phyloP scores from a whole-genome alignment of 257 asterid species.

The Perilla frutescens region DNA sequence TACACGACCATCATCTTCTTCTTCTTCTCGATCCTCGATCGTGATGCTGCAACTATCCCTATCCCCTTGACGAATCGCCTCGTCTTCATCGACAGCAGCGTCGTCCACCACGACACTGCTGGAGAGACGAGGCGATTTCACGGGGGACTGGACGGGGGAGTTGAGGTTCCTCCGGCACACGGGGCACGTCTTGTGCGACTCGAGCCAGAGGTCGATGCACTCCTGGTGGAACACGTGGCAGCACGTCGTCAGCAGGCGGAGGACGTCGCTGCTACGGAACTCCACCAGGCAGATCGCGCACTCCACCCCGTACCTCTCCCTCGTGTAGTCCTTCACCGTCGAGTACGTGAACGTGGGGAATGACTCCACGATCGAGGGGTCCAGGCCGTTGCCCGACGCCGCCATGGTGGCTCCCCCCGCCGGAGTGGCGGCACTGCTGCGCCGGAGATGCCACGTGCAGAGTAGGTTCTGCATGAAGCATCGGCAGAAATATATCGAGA shows the following conservation, averaged over 20 bases:
- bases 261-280: constrained; percentile 56
- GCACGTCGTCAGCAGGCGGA: constrained; percentile 73
- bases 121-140: constrained; percentile 28
- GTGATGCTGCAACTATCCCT: constrained; percentile 47
- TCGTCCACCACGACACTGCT: too few species aligned
- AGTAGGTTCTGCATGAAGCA: constrained; percentile 68
- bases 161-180: constrained; percentile 78
- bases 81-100: background rate
- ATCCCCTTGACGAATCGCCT: background rate
- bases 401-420: constrained; percentile 38
- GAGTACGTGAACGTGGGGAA: constrained; percentile 80
- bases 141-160: constrained; percentile 41
- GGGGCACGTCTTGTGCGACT: constrained; percentile 82
- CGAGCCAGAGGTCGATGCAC: constrained; percentile 93
- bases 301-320: constrained; percentile 75
- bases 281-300: constrained; percentile 91
- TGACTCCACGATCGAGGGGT: constrained; percentile 57
- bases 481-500: constrained; percentile 73
- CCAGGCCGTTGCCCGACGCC: constrained; percentile 51
- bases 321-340: constrained; percentile 62
- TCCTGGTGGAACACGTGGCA: constrained; percentile 90
- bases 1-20: constrained; percentile 30
- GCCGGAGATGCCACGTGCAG: constrained; percentile 59
- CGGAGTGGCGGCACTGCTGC: constrained; percentile 41
- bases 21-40: constrained; percentile 42